Conservation (phyloP, 352 stramenopile genomes). For the Phytophthora palmivora region DNA sequence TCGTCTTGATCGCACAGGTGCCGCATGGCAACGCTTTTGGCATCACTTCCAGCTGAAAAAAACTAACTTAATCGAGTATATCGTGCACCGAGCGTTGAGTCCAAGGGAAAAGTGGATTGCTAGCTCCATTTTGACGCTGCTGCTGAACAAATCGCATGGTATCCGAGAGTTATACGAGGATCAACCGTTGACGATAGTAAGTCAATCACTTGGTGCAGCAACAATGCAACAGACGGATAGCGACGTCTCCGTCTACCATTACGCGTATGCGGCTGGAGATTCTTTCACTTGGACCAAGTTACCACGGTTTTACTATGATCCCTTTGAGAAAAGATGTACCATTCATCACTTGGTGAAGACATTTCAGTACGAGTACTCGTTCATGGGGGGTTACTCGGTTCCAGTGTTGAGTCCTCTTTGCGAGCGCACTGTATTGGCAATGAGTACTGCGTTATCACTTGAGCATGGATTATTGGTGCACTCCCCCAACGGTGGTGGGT, state of each 20-base stretch:
- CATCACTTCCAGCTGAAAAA: conserved; percentile 54
- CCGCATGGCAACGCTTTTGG: conserved; percentile 60
- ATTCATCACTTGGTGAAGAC: conserved; percentile 68
- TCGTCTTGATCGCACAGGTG: conserved; percentile 42
- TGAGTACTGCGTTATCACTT: conserved; percentile 63
- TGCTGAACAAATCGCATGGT: conserved; percentile 52
- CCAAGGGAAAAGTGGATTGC: conserved; percentile 45
- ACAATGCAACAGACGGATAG: conserved; percentile 20
- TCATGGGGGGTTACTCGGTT: conserved; percentile 49
- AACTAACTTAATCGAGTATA: conserved; percentile 50
- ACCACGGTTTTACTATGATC: conserved; percentile 67
- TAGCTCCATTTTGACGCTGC: conserved; percentile 52
- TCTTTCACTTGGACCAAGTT: conserved; percentile 73
- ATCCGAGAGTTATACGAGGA: conserved; percentile 67
- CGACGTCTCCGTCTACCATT: conserved; percentile 43
- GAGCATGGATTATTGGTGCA: conserved; percentile 61
- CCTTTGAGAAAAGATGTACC: conserved; percentile 59
- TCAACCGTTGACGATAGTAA: conserved; percentile 23
- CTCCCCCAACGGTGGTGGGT: conserved; percentile 22
- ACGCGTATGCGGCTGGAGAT: conserved; percentile 51
- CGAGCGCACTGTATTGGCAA: conserved; percentile 58
- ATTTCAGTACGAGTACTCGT: conserved; percentile 72
- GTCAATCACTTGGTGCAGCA: conserved; percentile 19
- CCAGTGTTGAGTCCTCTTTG: conserved; percentile 67
- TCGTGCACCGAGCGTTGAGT: conserved; percentile 37